Conservation (phyloP, 2,329 filamentous ascomycete species). For the Seiridium unicorne region DNA sequence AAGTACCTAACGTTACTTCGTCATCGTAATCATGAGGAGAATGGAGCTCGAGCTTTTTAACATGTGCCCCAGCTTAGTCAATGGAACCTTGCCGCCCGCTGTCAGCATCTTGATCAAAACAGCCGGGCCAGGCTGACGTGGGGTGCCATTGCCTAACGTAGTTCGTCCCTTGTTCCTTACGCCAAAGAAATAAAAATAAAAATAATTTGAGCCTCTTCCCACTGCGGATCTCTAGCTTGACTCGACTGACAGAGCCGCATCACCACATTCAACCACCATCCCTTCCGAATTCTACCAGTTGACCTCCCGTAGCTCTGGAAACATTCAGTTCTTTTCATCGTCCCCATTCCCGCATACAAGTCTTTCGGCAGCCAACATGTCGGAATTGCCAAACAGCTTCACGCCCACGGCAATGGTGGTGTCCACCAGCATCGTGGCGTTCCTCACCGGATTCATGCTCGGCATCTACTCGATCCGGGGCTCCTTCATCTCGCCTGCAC, state of each 20-base stretch:
- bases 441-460: constrained; percentile 77
- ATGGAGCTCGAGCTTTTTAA: no score
- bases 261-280: no score
- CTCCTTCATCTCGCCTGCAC: constrained; percentile 55
- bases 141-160: not conserved
- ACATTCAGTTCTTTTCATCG: not conserved
- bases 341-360: no score
- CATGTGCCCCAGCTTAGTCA: no score
- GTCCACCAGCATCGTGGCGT: constrained; percentile 70
- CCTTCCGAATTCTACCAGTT: no score
- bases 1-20: no score
- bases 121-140: no score
- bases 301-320: no score
- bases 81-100: not conserved
- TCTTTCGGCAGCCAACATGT: not conserved
- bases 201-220: not conserved
- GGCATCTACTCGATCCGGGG: constrained; percentile 69
- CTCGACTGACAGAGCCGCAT: no score
- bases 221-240: no score
- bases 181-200: not conserved
- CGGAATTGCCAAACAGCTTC: constrained; percentile 4
- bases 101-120: no score
- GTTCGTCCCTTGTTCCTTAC: not conserved
- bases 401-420: constrained; percentile 60
- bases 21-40: no score